phyloP scores from a whole-genome alignment of 2,329 filamentous ascomycete genomes.

The Penicillium sp. region DNA sequence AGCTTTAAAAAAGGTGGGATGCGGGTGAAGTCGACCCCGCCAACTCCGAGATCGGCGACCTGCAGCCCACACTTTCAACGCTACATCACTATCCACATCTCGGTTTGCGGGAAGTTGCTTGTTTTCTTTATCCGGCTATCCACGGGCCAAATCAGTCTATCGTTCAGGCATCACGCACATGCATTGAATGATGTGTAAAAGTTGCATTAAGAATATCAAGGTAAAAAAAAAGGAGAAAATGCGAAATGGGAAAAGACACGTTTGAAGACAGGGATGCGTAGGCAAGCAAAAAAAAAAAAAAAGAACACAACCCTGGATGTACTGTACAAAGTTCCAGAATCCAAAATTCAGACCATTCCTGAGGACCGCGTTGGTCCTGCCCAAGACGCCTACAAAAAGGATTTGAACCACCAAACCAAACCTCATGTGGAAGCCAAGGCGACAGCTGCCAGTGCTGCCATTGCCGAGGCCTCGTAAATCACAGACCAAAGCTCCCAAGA shows the following conservation, averaged over 20 bases:
- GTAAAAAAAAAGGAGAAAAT: neutral
- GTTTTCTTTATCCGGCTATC: neutral
- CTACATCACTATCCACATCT: conserved; percentile 3
- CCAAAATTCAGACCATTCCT: conserved; percentile 10
- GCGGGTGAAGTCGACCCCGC: conserved; percentile 26
- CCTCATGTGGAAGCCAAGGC: conserved; percentile 8
- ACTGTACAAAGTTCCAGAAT: conserved; percentile 21
- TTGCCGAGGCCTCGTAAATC: conserved; percentile 15
- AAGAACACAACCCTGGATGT: conserved; percentile 20
- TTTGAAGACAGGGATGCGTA: conserved; percentile 1
- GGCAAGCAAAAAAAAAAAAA: conserved; percentile 12
- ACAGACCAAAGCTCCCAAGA: conserved; percentile 33
- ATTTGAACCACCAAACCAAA: conserved; percentile 17
- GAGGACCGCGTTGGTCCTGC: conserved; percentile 9
- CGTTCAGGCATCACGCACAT: neutral
- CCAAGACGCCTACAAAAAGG: conserved; percentile 21
- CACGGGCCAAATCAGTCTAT: no score
- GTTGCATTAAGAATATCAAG: conserved; percentile 9
- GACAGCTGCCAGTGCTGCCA: conserved; percentile 5
- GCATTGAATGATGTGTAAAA: conserved; percentile 24
- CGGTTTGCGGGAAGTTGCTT: neutral
- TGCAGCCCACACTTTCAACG: conserved; percentile 5
- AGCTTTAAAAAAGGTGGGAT: conserved; percentile 24
- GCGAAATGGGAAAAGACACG: neutral
- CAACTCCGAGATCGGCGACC: conserved; percentile 27